Percentiles rank a stretch among this genome's conserved stretches.
Evolutionary conservation across 2,329 filamentous ascomycete species (phyloP).

Genomic region (Penicillium sp.): DNA sequence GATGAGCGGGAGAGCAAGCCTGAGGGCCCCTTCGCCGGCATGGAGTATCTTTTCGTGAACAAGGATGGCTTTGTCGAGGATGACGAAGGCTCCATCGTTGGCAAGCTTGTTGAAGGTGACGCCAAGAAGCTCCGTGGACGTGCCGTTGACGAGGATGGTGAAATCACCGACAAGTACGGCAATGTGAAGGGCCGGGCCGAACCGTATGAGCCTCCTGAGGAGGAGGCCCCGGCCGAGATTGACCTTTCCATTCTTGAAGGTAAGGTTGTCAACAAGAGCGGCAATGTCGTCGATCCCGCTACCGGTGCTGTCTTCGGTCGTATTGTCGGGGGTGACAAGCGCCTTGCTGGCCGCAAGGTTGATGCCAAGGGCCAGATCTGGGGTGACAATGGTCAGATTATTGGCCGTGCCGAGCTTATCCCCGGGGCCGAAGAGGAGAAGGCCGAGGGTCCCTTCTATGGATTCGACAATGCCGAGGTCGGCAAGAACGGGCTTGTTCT

Average conservation of each 20-base stretch:
- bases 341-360: conserved; percentile 58
- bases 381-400: conserved; percentile 59
- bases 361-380: conserved; percentile 61
- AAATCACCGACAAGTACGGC: conserved; percentile 72
- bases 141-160: conserved; percentile 73
- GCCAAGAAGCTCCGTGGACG: conserved; percentile 68
- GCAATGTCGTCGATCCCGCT: conserved; percentile 56
- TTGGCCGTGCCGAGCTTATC: conserved; percentile 56
- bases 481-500: conserved; percentile 56
- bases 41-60: conserved; percentile 54
- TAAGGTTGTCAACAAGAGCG: conserved; percentile 60
- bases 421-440: conserved; percentile 47
- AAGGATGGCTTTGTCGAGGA: conserved; percentile 63
- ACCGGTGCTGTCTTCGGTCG: conserved; percentile 57
- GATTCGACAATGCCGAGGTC: conserved; percentile 54
- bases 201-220: conserved; percentile 49
- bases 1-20: conserved; percentile 53
- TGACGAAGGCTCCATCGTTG: conserved; percentile 72
- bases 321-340: conserved; percentile 54
- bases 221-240: conserved; percentile 44
- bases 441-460: conserved; percentile 57
- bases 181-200: conserved; percentile 58
- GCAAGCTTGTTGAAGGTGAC: conserved; percentile 66
- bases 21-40: conserved; percentile 56
- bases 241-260: conserved; percentile 59